Evolutionary conservation across 352 stramenopile species (phyloP).

Genomic region (Peronospora farinosa): DNA sequence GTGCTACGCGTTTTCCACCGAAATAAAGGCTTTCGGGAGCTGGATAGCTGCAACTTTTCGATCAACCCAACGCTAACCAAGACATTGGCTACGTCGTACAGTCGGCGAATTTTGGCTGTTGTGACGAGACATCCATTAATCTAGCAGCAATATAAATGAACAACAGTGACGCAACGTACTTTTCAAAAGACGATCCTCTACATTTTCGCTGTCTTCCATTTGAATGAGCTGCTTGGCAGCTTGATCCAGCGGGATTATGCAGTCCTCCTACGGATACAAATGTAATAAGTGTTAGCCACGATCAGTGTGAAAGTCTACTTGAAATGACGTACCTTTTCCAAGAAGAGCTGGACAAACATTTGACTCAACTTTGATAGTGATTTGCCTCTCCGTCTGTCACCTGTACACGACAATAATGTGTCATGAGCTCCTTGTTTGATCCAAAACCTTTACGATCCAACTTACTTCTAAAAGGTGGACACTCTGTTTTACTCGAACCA

Average conservation of each 20-base stretch:
- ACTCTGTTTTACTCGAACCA: constrained; percentile 36
- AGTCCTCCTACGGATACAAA: constrained; percentile 54
- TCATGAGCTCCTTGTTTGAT: constrained; percentile 2
- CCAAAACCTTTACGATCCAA: neutral
- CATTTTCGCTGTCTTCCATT: constrained; percentile 66
- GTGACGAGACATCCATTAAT: constrained; percentile 2
- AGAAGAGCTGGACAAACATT: constrained; percentile 94
- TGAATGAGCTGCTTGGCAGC: constrained; percentile 92
- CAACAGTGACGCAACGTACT: constrained; percentile 37
- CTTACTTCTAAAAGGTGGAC: constrained; percentile 53
- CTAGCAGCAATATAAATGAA: neutral
- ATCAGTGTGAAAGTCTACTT: neutral
- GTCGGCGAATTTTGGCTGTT: constrained; percentile 89
- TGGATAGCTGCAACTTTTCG: constrained; percentile 81
- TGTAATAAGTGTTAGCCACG: constrained; percentile 1
- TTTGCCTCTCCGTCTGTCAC: constrained; percentile 65
- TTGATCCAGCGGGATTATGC: constrained; percentile 90
- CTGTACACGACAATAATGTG: constrained; percentile 2
- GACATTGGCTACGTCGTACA: constrained; percentile 98
- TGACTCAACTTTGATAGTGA: constrained; percentile 90
- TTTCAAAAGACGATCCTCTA: constrained; percentile 75
- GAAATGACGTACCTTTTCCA: constrained; percentile 55
- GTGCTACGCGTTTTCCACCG: constrained; percentile 55
- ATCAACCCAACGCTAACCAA: constrained; percentile 90
- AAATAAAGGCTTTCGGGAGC: constrained; percentile 79